Conservation (phyloP, 2,329 filamentous ascomycete species). For the Alternaria postmessia region DNA sequence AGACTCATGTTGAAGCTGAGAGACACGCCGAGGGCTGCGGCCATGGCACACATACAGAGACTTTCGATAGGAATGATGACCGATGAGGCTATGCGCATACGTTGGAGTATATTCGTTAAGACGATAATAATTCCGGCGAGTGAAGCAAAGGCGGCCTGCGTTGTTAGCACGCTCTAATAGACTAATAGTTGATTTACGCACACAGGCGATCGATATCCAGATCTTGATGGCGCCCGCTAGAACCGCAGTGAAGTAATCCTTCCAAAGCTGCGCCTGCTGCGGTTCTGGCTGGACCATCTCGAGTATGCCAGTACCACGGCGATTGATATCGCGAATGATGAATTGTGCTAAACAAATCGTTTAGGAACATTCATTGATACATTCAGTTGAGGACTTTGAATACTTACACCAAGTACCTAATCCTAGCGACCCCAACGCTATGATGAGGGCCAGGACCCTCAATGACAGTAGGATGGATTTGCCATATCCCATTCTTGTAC, state of each 20-base stretch:
- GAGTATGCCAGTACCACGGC: slow-evolving; percentile 27
- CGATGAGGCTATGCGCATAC: slow-evolving; percentile 26
- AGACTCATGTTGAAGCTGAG: slow-evolving; percentile 32
- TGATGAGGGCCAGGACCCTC: slow-evolving; percentile 32
- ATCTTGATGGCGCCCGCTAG: slow-evolving; percentile 25
- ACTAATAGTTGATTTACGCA: slow-evolving; percentile 19
- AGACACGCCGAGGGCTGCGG: slow-evolving; percentile 29
- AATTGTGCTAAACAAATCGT: slow-evolving; percentile 15
- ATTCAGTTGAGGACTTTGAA: neutral
- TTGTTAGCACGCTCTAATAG: slow-evolving; percentile 10
- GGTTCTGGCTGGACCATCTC: slow-evolving; percentile 16
- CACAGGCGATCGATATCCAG: slow-evolving; percentile 37
- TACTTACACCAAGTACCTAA: slow-evolving; percentile 38
- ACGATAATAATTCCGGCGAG: slow-evolving; percentile 26
- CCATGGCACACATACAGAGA: slow-evolving; percentile 34
- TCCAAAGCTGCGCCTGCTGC: slow-evolving; percentile 27
- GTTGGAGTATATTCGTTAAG: slow-evolving; percentile 23
- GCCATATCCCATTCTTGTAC: slow-evolving; percentile 29
- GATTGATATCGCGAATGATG: slow-evolving; percentile 34
- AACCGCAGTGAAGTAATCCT: slow-evolving; percentile 25
- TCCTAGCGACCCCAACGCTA: slow-evolving; percentile 31
- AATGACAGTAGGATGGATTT: slow-evolving; percentile 25
- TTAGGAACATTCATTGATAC: neutral
- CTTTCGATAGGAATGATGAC: slow-evolving; percentile 34
- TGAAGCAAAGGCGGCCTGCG: slow-evolving; percentile 32